A percentile compares a stretch with the other conserved stretches of the same genome.
phyloP scores from a whole-genome alignment of 768 basidiomycete genomes.

The Tylopilus vinaceipallidus region DNA sequence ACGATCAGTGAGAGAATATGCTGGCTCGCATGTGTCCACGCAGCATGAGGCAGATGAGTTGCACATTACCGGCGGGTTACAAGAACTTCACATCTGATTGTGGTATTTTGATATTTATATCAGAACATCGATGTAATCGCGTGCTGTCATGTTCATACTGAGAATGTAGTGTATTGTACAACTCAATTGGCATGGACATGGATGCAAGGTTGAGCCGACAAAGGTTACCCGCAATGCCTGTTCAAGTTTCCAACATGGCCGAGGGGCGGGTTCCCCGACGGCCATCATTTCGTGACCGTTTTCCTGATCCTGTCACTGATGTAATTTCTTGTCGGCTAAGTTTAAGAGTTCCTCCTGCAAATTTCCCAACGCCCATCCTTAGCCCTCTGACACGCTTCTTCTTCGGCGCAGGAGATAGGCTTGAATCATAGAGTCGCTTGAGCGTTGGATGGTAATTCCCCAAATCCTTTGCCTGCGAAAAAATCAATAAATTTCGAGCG shows the following conservation, averaged over 20 bases:
- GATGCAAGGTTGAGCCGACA: too few relatives aligned
- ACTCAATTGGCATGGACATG: too few relatives aligned
- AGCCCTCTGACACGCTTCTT: constrained; percentile 64
- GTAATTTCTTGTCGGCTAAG: constrained; percentile 62
- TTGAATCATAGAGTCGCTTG: constrained; percentile 60
- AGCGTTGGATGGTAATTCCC: constrained; percentile 83
- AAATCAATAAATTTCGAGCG: constrained; percentile 3
- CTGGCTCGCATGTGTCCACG: constrained; percentile 15
- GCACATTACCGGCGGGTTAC: constrained; percentile 23
- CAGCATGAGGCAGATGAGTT: constrained; percentile 18
- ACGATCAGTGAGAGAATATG: constrained; percentile 21
- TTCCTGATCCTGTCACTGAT: constrained; percentile 30
- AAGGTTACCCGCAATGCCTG: too few relatives aligned
- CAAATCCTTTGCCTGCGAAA: constrained; percentile 68
- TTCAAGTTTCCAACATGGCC: constrained; percentile 11
- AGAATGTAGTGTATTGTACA: constrained; percentile 5
- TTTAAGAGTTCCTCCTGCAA: constrained; percentile 64
- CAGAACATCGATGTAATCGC: background rate
- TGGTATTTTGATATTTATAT: constrained; percentile 3
- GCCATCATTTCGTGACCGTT: constrained; percentile 1
- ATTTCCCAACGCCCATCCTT: constrained; percentile 77
- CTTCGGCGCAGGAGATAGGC: constrained; percentile 22
- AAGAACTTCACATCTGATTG: constrained; percentile 25
- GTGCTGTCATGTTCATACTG: constrained; percentile 3
- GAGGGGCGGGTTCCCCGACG: constrained; percentile 1